Percentiles rank a stretch among this genome's conserved stretches.
Conservation (phyloP, 805 yeast species). For the Metschnikowia kunwiensis region DNA sequence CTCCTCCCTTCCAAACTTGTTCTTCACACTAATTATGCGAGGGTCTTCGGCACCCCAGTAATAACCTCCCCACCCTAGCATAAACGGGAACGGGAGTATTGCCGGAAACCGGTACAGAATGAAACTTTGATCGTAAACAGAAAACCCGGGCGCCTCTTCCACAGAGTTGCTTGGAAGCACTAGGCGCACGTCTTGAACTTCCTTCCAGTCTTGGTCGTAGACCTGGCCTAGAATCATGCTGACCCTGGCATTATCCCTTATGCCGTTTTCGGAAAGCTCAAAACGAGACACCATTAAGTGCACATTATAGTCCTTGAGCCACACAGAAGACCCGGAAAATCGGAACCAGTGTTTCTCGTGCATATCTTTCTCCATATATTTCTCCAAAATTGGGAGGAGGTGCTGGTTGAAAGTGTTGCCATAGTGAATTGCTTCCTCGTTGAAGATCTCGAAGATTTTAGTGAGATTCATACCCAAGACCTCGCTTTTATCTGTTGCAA, state of each 20-base stretch:
- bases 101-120: constrained; percentile 12
- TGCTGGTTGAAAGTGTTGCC: constrained; percentile 11
- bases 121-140: constrained; percentile 6
- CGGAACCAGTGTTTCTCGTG: constrained; percentile 18
- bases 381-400: constrained; percentile 5
- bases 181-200: constrained; percentile 20
- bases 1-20: constrained; percentile 37
- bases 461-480: constrained; percentile 7
- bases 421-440: constrained; percentile 9
- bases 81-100: constrained; percentile 12
- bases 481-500: constrained; percentile 5
- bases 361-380: constrained; percentile 2
- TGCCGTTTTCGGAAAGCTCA: constrained; percentile 13
- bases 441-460: constrained; percentile 2
- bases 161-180: constrained; percentile 23
- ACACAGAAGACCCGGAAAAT: constrained; percentile 22
- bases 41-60: constrained; percentile 52
- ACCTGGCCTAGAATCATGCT: constrained; percentile 21
- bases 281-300: constrained; percentile 23
- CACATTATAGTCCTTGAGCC: constrained; percentile 22
- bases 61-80: constrained; percentile 6
- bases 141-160: constrained; percentile 2
- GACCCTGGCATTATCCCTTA: constrained; percentile 14
- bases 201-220: constrained; percentile 23
- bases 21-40: constrained; percentile 34